Evolutionary conservation across 148 eudicot species (phyloP).

Genomic region (Rhododendron mucronatum): DNA sequence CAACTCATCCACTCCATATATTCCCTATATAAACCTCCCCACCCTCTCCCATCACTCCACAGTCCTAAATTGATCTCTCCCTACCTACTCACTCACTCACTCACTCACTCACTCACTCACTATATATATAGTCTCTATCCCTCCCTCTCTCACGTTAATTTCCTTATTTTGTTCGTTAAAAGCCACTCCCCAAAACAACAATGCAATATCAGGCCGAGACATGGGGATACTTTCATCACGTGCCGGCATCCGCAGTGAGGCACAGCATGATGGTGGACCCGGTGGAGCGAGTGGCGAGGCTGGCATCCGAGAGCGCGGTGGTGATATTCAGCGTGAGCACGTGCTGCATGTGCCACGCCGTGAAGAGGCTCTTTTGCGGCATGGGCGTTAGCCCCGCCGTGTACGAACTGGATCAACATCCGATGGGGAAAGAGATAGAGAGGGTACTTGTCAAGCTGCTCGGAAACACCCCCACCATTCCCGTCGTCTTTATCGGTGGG

Average conservation of each 20-base stretch:
- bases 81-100: no score
- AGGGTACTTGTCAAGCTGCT: constrained; percentile 34
- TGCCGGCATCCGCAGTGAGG: neutral
- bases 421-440: constrained; percentile 56
- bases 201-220: constrained; percentile 14
- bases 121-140: no score
- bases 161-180: neutral
- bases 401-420: constrained; percentile 61
- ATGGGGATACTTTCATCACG: neutral
- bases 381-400: constrained; percentile 68
- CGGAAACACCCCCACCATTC: constrained; percentile 34
- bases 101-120: no score
- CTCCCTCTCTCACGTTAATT: neutral
- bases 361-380: constrained; percentile 59
- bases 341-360: constrained; percentile 80
- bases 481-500: constrained; percentile 53
- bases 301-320: constrained; percentile 58
- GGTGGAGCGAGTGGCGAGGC: constrained; percentile 40
- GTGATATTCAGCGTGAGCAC: constrained; percentile 60
- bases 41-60: neutral
- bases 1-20: neutral
- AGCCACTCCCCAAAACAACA: neutral
- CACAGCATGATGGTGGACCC: constrained; percentile 21
- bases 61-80: neutral
- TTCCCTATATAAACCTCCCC: constrained; percentile 13